Percentiles rank a stretch among this genome's conserved stretches.
Conservation (phyloP, 2,329 filamentous ascomycete species). For the Phialophora tarda region DNA sequence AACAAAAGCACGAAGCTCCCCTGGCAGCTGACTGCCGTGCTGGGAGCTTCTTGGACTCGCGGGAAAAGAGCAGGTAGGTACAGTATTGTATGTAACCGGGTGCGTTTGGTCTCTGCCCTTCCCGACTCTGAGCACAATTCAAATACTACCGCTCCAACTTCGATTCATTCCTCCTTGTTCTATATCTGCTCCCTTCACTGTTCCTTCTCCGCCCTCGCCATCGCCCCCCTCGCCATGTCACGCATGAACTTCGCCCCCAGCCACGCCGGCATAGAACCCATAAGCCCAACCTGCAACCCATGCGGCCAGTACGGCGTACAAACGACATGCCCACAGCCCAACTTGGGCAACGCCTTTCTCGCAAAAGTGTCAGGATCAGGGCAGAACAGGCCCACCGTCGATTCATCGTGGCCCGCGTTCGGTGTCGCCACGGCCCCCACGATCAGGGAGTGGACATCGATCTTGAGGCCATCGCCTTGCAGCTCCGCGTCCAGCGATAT, state of each 20-base stretch:
- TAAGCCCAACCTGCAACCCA: neutral
- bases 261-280: neutral
- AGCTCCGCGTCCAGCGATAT: neutral
- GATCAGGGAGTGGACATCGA: neutral
- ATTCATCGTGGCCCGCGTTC: neutral
- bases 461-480: neutral
- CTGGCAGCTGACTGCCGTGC: neutral
- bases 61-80: neutral
- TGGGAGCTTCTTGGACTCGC: neutral
- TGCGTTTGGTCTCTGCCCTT: neutral
- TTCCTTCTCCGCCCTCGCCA: neutral
- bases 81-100: neutral
- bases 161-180: neutral
- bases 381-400: neutral
- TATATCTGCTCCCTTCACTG: too few species aligned
- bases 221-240: neutral
- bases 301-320: slow-evolving; percentile 6
- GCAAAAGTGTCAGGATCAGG: slow-evolving; percentile 1
- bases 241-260: neutral
- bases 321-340: neutral
- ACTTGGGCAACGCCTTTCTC: neutral
- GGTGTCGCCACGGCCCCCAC: slow-evolving; percentile 1
- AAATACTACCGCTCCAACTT: neutral
- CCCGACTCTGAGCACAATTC: neutral
- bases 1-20: neutral